Conservation (phyloP, 1,139 yeast genomes). For the Geotrichum australiense region DNA sequence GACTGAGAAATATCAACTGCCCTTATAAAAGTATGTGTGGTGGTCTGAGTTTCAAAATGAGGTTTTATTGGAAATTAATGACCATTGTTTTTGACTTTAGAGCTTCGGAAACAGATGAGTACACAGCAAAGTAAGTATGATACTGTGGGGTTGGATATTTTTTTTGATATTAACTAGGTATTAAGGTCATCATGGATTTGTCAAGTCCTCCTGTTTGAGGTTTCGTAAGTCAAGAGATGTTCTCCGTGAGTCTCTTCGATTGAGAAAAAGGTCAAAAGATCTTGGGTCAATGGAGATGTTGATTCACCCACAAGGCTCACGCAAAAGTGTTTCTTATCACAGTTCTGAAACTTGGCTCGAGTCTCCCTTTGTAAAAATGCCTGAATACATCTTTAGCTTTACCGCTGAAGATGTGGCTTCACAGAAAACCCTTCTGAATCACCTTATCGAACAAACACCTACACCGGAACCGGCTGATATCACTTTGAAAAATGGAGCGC, state of each 20-base stretch:
- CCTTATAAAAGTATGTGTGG: too few relatives aligned
- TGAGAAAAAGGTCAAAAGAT: not conserved
- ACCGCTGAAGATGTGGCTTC: not conserved
- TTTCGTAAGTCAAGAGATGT: not conserved
- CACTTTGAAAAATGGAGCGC: not conserved
- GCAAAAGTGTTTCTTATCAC: too few relatives aligned
- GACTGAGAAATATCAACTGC: too few relatives aligned
- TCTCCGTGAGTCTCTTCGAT: not conserved
- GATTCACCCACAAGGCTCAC: too few relatives aligned
- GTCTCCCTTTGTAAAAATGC: not conserved
- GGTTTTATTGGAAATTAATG: too few relatives aligned
- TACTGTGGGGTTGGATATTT: not conserved
- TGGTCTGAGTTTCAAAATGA: too few relatives aligned
- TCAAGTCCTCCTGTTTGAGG: slow-evolving; percentile 1
- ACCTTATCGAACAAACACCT: not conserved
- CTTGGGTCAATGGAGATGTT: not conserved
- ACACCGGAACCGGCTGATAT: not conserved
- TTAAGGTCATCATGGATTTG: not conserved
- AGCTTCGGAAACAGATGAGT: not conserved
- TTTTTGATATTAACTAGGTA: not conserved
- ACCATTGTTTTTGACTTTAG: too few relatives aligned
- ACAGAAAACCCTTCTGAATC: not conserved
- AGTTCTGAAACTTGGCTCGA: not conserved
- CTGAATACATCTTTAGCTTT: slow-evolving; percentile 1
- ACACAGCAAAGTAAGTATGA: not conserved